phyloP scores from a whole-genome alignment of 129 eudicot species.

The Daucus carota region DH1_v3.0 NC_030384.2:46174501-46175000 shows the following conservation, averaged over 20 bases:
- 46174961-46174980: too few relatives aligned
- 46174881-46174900: too few relatives aligned
- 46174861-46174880: too few relatives aligned
- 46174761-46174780: not conserved
- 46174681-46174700: not conserved
- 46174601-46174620: conserved; percentile 13
- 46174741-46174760: not conserved
- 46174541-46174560: conserved; percentile 53
- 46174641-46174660: conserved; percentile 1
- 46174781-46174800: not conserved
- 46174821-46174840: not conserved
- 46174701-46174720: not conserved
- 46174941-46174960: too few relatives aligned
- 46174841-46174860: not conserved
- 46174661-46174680: not conserved
- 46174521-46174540: conserved; percentile 81
- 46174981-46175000: too few relatives aligned
- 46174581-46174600: not conserved
- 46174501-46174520: conserved; percentile 76
- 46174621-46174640: conserved; percentile 19
- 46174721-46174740: not conserved
- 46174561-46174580: not conserved
- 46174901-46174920: too few relatives aligned
- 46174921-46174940: too few relatives aligned
- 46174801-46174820: not conserved